phyloP scores from a whole-genome alignment of 78 protist species.

The Ministeria vibrans region DNA sequence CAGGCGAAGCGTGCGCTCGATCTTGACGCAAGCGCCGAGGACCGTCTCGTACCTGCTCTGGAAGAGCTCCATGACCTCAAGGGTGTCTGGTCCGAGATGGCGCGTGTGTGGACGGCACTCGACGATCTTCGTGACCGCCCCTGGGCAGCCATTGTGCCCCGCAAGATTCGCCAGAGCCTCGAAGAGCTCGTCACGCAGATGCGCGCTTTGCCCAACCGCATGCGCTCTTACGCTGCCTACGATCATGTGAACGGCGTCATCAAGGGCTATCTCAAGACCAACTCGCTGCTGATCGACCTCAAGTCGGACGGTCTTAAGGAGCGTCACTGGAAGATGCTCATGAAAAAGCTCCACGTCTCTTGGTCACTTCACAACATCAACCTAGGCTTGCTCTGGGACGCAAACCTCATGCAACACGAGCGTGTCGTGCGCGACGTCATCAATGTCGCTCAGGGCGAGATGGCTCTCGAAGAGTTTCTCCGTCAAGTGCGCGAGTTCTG shows the following conservation, averaged over 20 bases:
- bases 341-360: conserved; percentile 37
- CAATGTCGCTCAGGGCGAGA: conserved; percentile 86
- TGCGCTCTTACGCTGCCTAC: conserved; percentile 76
- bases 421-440: conserved; percentile 68
- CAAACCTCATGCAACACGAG: conserved; percentile 60
- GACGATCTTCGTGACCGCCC: conserved; percentile 58
- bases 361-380: conserved; percentile 61
- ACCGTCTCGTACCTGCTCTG: conserved; percentile 38
- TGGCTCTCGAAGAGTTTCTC: conserved; percentile 89
- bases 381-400: conserved; percentile 78
- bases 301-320: conserved; percentile 73
- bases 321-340: conserved; percentile 81
- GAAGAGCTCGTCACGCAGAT: conserved; percentile 37
- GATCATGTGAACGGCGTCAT: conserved; percentile 38
- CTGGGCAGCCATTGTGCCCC: conserved; percentile 81
- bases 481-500: conserved; percentile 74
- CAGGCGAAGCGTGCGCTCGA: conserved; percentile 71
- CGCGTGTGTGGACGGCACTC: conserved; percentile 48
- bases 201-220: conserved; percentile 57
- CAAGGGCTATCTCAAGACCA: conserved; percentile 49
- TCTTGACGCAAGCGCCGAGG: conserved; percentile 29
- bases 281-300: conserved; percentile 46
- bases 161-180: conserved; percentile 35
- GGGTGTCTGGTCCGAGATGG: conserved; percentile 62
- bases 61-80: conserved; percentile 73